A percentile compares a stretch with the other conserved stretches of the same genome.
Evolutionary conservation across 306 rosid species (phyloP).

Genomic region (Vicia villosa): DNA sequence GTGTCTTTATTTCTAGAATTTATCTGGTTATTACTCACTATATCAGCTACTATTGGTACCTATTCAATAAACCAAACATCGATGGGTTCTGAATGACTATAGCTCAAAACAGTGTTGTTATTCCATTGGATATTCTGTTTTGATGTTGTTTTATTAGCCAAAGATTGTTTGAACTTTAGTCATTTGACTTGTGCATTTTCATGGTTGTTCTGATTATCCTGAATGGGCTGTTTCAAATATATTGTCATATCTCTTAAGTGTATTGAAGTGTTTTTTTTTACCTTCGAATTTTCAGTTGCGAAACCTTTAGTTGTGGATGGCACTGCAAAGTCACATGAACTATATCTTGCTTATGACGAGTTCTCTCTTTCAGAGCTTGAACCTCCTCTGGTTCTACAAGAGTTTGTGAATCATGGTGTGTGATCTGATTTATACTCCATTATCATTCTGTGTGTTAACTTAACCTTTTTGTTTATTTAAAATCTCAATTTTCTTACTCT

Average conservation of each 20-base stretch:
- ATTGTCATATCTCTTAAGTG: conserved; percentile 13
- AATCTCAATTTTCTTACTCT: background rate
- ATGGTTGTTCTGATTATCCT: background rate
- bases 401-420: conserved; percentile 63
- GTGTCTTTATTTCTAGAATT: background rate
- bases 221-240: conserved; percentile 11
- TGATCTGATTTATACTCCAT: conserved; percentile 26
- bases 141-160: background rate
- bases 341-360: conserved; percentile 57
- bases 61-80: background rate
- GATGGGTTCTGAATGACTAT: background rate
- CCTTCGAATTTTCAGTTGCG: conserved; percentile 46
- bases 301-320: conserved; percentile 64
- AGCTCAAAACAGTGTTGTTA: background rate
- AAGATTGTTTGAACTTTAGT: conserved; percentile 2
- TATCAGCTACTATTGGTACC: conserved; percentile 1
- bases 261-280: conserved; percentile 3
- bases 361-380: conserved; percentile 55
- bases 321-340: conserved; percentile 56
- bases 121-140: conserved; percentile 12
- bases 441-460: background rate
- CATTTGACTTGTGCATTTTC: conserved; percentile 1
- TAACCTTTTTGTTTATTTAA: background rate
- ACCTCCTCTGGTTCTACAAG: conserved; percentile 63
- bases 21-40: conserved; percentile 15